phyloP scores from a whole-genome alignment of 2,329 filamentous ascomycete genomes.

The Fusarium staphyleae region DNA sequence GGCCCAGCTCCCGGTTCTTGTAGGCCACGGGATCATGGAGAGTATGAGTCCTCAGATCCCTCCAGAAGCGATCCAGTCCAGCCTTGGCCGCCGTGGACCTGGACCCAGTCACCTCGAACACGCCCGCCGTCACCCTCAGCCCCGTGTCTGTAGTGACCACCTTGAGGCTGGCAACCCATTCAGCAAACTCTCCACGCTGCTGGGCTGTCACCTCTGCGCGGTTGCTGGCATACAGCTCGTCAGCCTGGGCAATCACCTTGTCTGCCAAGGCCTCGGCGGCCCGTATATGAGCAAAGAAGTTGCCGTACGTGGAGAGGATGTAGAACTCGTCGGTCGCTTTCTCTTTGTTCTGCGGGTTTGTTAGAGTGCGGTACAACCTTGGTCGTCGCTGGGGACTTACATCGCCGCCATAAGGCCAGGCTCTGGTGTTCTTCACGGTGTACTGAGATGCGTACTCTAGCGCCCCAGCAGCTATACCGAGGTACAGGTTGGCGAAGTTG shows the following conservation, averaged over 20 bases:
- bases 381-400: conserved; percentile 43
- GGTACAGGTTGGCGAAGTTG: conserved; percentile 71
- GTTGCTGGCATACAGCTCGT: conserved; percentile 49
- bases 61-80: conserved; percentile 70
- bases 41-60: conserved; percentile 70
- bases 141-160: conserved; percentile 68
- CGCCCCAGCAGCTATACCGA: conserved; percentile 67
- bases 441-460: conserved; percentile 63
- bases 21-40: conserved; percentile 73
- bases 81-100: conserved; percentile 64
- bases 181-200: conserved; percentile 65
- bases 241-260: conserved; percentile 58
- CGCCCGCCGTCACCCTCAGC: conserved; percentile 63
- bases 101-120: conserved; percentile 70
- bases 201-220: conserved; percentile 56
- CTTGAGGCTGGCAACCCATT: conserved; percentile 69
- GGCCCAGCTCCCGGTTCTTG: conserved; percentile 68
- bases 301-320: conserved; percentile 69
- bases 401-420: conserved; percentile 71
- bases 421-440: conserved; percentile 61
- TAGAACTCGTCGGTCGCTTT: conserved; percentile 69
- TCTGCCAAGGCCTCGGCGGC: conserved; percentile 67
- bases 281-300: conserved; percentile 67
- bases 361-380: too few relatives aligned
- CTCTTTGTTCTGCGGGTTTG: conserved; percentile 55